A percentile compares a stretch with the other conserved stretches of the same genome.
Evolutionary conservation across 2,329 filamentous ascomycete species (phyloP).

Genomic region (Fusarium tjaetaba): DNA sequence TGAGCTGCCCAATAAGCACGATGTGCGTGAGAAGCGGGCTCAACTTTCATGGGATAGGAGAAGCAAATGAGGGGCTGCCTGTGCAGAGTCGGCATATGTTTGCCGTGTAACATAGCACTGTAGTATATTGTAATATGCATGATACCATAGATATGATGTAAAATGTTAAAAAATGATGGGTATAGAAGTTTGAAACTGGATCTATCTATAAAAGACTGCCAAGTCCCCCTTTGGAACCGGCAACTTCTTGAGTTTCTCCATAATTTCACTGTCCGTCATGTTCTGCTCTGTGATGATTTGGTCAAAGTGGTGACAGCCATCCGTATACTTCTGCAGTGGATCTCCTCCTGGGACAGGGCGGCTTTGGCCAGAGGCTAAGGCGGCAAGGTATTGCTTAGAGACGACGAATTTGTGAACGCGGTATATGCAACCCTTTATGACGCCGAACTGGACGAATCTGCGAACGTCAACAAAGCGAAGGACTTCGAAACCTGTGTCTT

Average conservation of each 20-base stretch:
- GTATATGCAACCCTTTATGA: slow-evolving; percentile 95
- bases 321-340: slow-evolving; percentile 73
- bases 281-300: slow-evolving; percentile 83
- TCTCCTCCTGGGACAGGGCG: slow-evolving; percentile 54
- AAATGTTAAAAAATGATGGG: slow-evolving; percentile 27
- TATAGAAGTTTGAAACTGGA: not conserved
- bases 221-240: slow-evolving; percentile 63
- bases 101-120: slow-evolving; percentile 39
- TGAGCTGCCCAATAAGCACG: slow-evolving; percentile 51
- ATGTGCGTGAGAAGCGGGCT: slow-evolving; percentile 46
- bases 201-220: slow-evolving; percentile 63
- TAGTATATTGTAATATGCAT: slow-evolving; percentile 45
- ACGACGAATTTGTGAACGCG: slow-evolving; percentile 92
- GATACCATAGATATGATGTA: slow-evolving; percentile 45
- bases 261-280: slow-evolving; percentile 74
- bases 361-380: slow-evolving; percentile 64
- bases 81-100: not conserved
- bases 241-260: slow-evolving; percentile 72
- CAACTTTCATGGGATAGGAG: slow-evolving; percentile 27
- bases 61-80: not conserved
- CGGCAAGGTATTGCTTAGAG: slow-evolving; percentile 68
- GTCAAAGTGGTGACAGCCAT: slow-evolving; percentile 81
- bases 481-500: slow-evolving; percentile 70
- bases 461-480: slow-evolving; percentile 85
- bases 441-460: slow-evolving; percentile 91